These are phyloP conservation scores for Glaciozyma antarctica DNA, from an alignment of 768 basidiomycete species.

Conservation along the genomic window DNA sequence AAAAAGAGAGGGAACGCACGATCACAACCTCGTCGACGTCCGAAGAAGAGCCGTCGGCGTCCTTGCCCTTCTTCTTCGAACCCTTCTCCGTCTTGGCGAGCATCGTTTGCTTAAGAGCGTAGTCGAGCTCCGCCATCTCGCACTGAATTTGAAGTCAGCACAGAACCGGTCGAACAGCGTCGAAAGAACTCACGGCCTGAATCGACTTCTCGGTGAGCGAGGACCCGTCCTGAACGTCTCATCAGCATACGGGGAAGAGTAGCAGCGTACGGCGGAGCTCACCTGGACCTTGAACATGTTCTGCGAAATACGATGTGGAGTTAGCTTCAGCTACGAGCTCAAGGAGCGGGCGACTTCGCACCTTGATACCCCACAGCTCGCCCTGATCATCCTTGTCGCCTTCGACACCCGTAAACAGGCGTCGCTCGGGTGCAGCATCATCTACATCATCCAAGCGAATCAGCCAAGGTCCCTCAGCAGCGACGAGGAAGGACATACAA, in stretches of 20 bases:
- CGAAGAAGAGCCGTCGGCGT: background rate
- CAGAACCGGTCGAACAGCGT: no score
- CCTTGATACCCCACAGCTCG: slow-evolving; percentile 68
- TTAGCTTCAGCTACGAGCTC: background rate
- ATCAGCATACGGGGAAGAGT: no score
- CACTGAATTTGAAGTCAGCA: background rate
- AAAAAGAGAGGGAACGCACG: no score
- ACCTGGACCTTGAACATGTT: slow-evolving; percentile 58
- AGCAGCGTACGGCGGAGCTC: no score
- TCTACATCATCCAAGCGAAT: background rate
- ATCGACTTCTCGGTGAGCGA: slow-evolving; percentile 68
- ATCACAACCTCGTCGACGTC: background rate
- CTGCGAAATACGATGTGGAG: background rate
- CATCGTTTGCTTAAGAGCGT: background rate
- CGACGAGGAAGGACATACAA: slow-evolving; percentile 57
- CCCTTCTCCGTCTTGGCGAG: background rate
- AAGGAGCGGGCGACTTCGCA: no score
- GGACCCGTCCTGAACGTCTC: slow-evolving; percentile 52
- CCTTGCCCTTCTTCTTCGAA: background rate
- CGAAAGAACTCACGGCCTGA: slow-evolving; percentile 40
- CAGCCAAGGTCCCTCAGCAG: background rate
- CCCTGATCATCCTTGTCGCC: slow-evolving; percentile 64
- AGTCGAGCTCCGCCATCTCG: slow-evolving; percentile 2
- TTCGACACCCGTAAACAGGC: slow-evolving; percentile 70
- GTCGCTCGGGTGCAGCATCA: slow-evolving; percentile 34